Evolutionary conservation across 139 green algal genomes (phyloP), one percentile per base, ranked within the genome.

Genomic region (Spirogloea muscicola): DNA sequence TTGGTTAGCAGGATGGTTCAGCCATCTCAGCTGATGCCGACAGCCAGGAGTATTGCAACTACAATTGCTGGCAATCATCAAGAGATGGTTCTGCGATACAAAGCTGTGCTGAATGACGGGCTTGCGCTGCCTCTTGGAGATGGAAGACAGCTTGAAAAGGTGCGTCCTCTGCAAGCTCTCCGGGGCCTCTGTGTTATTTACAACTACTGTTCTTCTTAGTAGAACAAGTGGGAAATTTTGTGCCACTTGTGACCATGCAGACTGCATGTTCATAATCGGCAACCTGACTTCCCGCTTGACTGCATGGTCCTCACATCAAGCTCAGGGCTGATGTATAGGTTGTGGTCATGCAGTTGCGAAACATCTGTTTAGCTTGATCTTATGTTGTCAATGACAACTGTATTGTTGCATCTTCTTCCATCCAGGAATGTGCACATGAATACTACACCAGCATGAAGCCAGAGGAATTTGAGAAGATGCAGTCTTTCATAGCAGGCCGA

Each of bases 41-140:
- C 29, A 10, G 75, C 75, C 5, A 58, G 34, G 5, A 4, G 39
- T 3, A 29, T 80, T 4, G 75, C 75, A 37, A 51, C 38, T 21
- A 39, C 18, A 13, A 57, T 82, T 0, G 37, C 25, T 9, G 34
- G 34, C 1, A 82, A 82, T 40, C 67, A 68, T 25, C 49, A 21
- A 0, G 42, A 9, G 18, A 18, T 82, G 27, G 75, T 82, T 29
- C 42, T 29, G 58, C 68, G 68, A 7, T 82, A 82, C 75, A 82
- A 82, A 68, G 34, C 68, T 1, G 75, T 82, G 51, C 36, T 82
- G 25, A 80, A 82, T n/a, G 75, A 82, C 33, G 75, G 75, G 1
- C 59, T 82, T 6, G 34, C 9, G 3, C n/a, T 80, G 33, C n/a
- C 66, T 38, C 51, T 82, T 1, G 58, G 10, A 1, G 68, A 80